Percentiles rank a stretch among this genome's conserved stretches.
phyloP scores from a whole-genome alignment of 352 stramenopile species.

The Globisporangium cederbergense region DNA sequence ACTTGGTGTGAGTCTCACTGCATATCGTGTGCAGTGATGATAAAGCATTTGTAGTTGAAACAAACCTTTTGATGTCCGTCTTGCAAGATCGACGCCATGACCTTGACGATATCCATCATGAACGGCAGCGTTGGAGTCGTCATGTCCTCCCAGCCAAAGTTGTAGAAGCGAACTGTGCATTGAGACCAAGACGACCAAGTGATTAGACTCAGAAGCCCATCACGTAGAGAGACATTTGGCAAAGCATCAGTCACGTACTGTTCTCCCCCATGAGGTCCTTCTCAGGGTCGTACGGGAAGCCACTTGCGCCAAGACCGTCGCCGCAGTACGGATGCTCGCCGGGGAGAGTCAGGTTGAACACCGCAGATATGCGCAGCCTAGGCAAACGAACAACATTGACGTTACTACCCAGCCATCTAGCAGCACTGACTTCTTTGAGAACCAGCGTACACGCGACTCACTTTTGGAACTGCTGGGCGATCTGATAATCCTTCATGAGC shows the following conservation, averaged over 20 bases:
- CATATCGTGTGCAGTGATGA: background rate
- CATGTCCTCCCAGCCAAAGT: conserved; percentile 92
- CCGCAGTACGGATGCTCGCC: conserved; percentile 90
- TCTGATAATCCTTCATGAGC: conserved; percentile 81
- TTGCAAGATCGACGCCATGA: conserved; percentile 73
- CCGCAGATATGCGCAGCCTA: conserved; percentile 76
- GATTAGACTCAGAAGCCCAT: background rate
- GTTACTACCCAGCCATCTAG: background rate
- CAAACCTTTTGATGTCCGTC: conserved; percentile 57
- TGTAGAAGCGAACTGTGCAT: conserved; percentile 81
- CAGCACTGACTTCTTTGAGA: background rate
- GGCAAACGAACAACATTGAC: conserved; percentile 9
- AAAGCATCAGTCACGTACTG: conserved; percentile 34
- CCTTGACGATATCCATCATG: conserved; percentile 87
- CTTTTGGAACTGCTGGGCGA: conserved; percentile 79
- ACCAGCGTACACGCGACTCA: conserved; percentile 17
- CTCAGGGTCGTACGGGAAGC: conserved; percentile 89
- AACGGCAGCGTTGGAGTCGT: conserved; percentile 82
- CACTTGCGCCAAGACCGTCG: conserved; percentile 65
- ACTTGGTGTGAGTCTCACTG: background rate
- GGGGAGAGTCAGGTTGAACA: conserved; percentile 90
- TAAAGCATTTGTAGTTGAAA: background rate
- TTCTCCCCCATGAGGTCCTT: conserved; percentile 83
- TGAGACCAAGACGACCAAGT: background rate
- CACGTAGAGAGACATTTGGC: background rate